These are phyloP conservation scores for Microcera coccophila DNA, from an alignment of 2,329 filamentous ascomycete species.

Conservation along the genomic window DNA sequence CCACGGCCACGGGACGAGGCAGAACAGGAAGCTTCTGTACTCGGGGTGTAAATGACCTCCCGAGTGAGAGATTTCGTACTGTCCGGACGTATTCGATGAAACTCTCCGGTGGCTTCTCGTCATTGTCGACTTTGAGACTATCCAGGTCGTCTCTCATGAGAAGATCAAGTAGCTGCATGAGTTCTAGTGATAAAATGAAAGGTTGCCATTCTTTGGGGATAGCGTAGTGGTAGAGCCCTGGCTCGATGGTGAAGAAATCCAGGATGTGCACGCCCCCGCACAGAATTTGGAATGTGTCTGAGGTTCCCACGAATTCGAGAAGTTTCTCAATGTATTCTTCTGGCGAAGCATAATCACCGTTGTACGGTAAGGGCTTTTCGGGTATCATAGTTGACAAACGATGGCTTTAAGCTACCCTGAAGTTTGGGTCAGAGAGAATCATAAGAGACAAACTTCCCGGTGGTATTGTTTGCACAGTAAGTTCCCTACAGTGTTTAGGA, in stretches of 20 bases:
- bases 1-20: conserved; percentile 70
- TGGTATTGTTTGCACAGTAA: too few relatives aligned
- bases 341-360: conserved; percentile 62
- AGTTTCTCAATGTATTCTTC: conserved; percentile 79
- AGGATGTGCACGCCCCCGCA: conserved; percentile 96
- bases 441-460: too few relatives aligned
- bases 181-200: conserved; percentile 68
- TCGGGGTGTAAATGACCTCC: conserved; percentile 53
- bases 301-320: conserved; percentile 69
- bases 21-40: conserved; percentile 52
- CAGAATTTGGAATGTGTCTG: conserved; percentile 77
- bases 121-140: conserved; percentile 21
- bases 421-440: too few relatives aligned
- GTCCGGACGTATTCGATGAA: conserved; percentile 69
- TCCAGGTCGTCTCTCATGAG: conserved; percentile 73
- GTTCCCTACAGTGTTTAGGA: too few relatives aligned
- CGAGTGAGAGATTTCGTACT: conserved; percentile 66
- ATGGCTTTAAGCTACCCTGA: conserved; percentile 16
- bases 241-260: conserved; percentile 87
- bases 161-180: conserved; percentile 75
- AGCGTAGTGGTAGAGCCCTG: conserved; percentile 74
- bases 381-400: conserved; percentile 45
- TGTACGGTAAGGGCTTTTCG: conserved; percentile 60
- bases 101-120: conserved; percentile 44
- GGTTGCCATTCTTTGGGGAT: conserved; percentile 76